Percentiles rank a stretch among this genome's conserved stretches.
These are phyloP conservation scores for Russula foetens DNA, from an alignment of 768 basidiomycete species.

Conservation along the genomic window DNA sequence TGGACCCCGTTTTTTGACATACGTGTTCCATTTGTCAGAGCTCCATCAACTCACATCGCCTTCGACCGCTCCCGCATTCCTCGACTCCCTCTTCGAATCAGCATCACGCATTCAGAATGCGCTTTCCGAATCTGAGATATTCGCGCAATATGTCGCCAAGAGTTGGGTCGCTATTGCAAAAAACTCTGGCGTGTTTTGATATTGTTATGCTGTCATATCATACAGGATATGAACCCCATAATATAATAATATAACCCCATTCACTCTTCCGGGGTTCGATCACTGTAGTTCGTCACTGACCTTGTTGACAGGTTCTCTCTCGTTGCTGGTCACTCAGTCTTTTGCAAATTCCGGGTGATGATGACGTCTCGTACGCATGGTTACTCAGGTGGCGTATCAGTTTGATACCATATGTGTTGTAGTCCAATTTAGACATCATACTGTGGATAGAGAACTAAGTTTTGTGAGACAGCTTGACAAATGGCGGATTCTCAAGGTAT, in stretches of 20 bases:
- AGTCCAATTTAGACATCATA: neutral
- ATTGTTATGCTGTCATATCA: no score
- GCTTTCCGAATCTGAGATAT: constrained; percentile 45
- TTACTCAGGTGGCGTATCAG: no score
- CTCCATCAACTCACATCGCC: constrained; percentile 80
- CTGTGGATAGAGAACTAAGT: neutral
- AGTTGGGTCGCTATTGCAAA: constrained; percentile 69
- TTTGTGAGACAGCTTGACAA: neutral
- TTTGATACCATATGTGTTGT: neutral
- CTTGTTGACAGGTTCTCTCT: no score
- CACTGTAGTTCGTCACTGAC: no score
- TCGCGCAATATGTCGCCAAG: constrained; percentile 50
- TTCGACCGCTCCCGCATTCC: constrained; percentile 52
- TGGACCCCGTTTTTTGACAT: neutral
- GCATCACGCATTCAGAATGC: constrained; percentile 38
- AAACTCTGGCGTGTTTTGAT: constrained; percentile 50
- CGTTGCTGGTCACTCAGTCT: no score
- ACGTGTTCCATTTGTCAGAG: constrained; percentile 33
- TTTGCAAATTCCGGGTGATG: no score
- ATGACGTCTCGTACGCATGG: no score
- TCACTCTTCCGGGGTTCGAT: no score
- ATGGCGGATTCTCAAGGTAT: no score
- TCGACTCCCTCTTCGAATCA: constrained; percentile 52
- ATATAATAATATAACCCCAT: neutral
- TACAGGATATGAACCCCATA: no score